Conservation (phyloP, 1,139 yeast species). For the Arxiozyma telluris region DNA sequence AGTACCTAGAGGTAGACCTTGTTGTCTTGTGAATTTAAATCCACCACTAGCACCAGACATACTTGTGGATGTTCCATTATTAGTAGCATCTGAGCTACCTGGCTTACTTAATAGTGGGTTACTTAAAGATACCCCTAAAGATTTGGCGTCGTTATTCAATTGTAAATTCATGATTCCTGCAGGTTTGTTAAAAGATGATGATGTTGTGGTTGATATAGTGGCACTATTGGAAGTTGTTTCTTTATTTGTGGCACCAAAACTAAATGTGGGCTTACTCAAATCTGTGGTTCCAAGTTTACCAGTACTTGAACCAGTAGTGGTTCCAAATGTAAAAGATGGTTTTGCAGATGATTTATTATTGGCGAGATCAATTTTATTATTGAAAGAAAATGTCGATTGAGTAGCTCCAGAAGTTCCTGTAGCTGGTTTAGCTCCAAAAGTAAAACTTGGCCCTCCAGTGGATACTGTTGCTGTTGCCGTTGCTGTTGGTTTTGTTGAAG, state of each 20-base stretch:
- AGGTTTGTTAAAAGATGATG: slow-evolving; percentile 3
- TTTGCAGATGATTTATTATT: not conserved
- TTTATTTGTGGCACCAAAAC: not conserved
- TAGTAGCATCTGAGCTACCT: not conserved
- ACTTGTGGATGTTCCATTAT: slow-evolving; percentile 6
- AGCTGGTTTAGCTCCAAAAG: slow-evolving; percentile 6
- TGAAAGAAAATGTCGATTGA: not conserved
- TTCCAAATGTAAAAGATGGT: slow-evolving; percentile 3
- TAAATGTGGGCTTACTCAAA: slow-evolving; percentile 1
- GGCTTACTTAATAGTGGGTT: slow-evolving; percentile 4
- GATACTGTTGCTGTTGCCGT: not conserved
- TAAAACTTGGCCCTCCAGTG: slow-evolving; percentile 4
- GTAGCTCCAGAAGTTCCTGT: not conserved
- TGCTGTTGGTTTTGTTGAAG: not conserved
- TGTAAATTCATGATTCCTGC: not conserved
- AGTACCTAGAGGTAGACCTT: not conserved
- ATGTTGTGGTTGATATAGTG: not conserved
- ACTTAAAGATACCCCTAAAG: slow-evolving; percentile 5
- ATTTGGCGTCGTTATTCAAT: slow-evolving; percentile 4
- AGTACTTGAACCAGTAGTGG: not conserved
- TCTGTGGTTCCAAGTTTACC: not conserved
- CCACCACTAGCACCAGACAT: slow-evolving; percentile 6
- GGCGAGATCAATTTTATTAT: not conserved
- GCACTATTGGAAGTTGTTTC: not conserved
- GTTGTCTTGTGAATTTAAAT: slow-evolving; percentile 1